Base-by-base conservation (phyloP, 2,329 filamentous ascomycete species). In the Microsporum ferrugineum region DNA sequence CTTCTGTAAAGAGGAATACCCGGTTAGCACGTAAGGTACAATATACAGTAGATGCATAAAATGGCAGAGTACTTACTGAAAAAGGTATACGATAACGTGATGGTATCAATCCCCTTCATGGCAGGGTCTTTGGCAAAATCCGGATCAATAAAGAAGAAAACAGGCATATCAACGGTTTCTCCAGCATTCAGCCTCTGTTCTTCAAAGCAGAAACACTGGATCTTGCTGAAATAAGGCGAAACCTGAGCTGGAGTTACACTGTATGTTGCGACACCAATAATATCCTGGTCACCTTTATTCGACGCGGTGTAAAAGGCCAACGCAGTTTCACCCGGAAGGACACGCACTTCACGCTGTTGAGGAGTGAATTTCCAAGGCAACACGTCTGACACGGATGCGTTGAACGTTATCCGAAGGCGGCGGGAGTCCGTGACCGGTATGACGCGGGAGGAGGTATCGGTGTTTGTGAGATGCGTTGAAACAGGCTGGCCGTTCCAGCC, bases 141-240 rank as follows among this genome's bases (percentile, higher is more conserved):
- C 0, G 94, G 94, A 71, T 99, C 94, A 66, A 99, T 88, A 75
- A 97, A 99, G 77, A 99, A 99, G 76, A 99, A 99, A 0, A 99
- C 95, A 0, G 94, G 95, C 95, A 99, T 99, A 74, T 99, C 94
- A 60, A 99, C 94, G 51, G 91, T 94, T 80, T 99, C 95, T 51
- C 92, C 91, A 4, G 91, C 91, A 71, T 94, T 92, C 66, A 99
- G 76, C 64, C 95, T 82, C 80, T 99, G 94, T 73, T 91, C 92
- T 78, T 99, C 94, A 70, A 99, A 99, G 75, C 94, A 99, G 76
- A 99, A 99, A 72, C 94, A 99, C 76, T 99, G 94, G 53, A 99
- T 99, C 82, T 99, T 99, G 83, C 89, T 95, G 72, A 99, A 99
- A 74, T 99, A 99, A 0, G 90, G 91, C 49, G 94, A 92, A 51